Evolutionary conservation across 2,329 filamentous ascomycete species (phyloP).

Genomic region (Paecilomyces fulvus): DNA sequence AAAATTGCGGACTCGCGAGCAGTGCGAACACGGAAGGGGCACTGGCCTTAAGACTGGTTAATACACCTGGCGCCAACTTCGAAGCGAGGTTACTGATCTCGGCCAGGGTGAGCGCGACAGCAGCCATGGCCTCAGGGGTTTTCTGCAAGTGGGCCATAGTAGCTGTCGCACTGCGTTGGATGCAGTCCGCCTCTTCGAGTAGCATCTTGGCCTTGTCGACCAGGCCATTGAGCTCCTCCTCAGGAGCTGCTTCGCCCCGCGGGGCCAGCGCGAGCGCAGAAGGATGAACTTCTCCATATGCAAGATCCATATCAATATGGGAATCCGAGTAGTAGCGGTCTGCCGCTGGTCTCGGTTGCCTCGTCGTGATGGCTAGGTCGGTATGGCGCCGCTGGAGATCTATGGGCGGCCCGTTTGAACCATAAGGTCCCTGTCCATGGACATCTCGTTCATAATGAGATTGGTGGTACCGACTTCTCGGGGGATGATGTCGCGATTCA

Average conservation of each 20-base stretch:
- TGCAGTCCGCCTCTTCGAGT: slow-evolving; percentile 77
- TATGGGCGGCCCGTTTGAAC: slow-evolving; percentile 4
- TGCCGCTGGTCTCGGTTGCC: slow-evolving; percentile 15
- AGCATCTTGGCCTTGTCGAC: slow-evolving; percentile 67
- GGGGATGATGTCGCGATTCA: slow-evolving; percentile 14
- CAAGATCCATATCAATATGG: slow-evolving; percentile 76
- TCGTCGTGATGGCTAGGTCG: slow-evolving; percentile 23
- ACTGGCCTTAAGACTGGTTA: slow-evolving; percentile 66
- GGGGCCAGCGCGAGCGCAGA: slow-evolving; percentile 43
- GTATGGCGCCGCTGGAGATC: slow-evolving; percentile 31
- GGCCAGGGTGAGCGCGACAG: slow-evolving; percentile 83
- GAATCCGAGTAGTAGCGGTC: slow-evolving; percentile 24
- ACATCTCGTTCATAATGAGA: slow-evolving; percentile 22
- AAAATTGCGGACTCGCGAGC: slow-evolving; percentile 82
- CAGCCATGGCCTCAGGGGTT: slow-evolving; percentile 85
- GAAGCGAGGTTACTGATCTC: slow-evolving; percentile 76
- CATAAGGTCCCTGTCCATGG: slow-evolving; percentile 6
- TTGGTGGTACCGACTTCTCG: slow-evolving; percentile 17
- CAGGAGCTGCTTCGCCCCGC: slow-evolving; percentile 29
- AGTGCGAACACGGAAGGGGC: slow-evolving; percentile 82
- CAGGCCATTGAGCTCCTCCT: slow-evolving; percentile 56
- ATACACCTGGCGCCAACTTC: slow-evolving; percentile 76
- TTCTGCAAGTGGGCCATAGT: slow-evolving; percentile 74
- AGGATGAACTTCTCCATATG: slow-evolving; percentile 76
- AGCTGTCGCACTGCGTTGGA: slow-evolving; percentile 72